A percentile compares a stretch with the other conserved stretches of the same genome.
phyloP scores from a whole-genome alignment of 2,329 filamentous ascomycete genomes.

The Talaromyces sp. region DNA sequence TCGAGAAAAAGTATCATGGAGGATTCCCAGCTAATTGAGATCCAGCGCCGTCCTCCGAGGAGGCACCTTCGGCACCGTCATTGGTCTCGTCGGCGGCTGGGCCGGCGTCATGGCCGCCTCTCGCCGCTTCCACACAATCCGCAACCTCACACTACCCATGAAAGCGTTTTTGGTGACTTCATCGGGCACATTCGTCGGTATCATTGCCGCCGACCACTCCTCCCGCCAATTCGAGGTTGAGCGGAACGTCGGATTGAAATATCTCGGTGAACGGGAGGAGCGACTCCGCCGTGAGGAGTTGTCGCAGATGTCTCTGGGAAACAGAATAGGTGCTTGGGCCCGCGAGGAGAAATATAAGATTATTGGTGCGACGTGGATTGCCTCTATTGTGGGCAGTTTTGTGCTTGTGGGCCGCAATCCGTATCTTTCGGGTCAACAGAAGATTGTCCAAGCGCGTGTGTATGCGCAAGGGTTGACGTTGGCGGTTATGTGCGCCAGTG shows the following conservation, averaged over 20 bases:
- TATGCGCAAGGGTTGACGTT: conserved; percentile 90
- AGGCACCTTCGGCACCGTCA: conserved; percentile 68
- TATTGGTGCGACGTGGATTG: conserved; percentile 78
- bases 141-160: conserved; percentile 81
- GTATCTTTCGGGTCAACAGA: conserved; percentile 73
- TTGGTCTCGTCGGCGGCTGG: conserved; percentile 67
- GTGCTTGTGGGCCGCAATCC: conserved; percentile 74
- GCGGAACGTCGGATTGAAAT: conserved; percentile 66
- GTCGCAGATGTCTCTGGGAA: conserved; percentile 54
- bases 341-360: conserved; percentile 81
- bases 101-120: conserved; percentile 67
- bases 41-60: conserved; percentile 70
- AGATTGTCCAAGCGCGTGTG: conserved; percentile 90
- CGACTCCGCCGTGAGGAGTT: conserved; percentile 57
- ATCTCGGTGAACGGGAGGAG: conserved; percentile 62
- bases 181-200: conserved; percentile 77
- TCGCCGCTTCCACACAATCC: conserved; percentile 73
- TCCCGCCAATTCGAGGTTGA: conserved; percentile 69
- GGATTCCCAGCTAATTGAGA: conserved; percentile 18
- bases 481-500: conserved; percentile 76
- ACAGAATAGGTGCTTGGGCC: conserved; percentile 71
- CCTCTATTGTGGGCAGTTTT: conserved; percentile 73
- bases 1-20: conserved; percentile 15
- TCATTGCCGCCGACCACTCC: conserved; percentile 77
- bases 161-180: conserved; percentile 86